A percentile compares a stretch with the other conserved stretches of the same genome.
phyloP scores from a whole-genome alignment of 257 asterid genomes.

The Misopates orontium region DNA sequence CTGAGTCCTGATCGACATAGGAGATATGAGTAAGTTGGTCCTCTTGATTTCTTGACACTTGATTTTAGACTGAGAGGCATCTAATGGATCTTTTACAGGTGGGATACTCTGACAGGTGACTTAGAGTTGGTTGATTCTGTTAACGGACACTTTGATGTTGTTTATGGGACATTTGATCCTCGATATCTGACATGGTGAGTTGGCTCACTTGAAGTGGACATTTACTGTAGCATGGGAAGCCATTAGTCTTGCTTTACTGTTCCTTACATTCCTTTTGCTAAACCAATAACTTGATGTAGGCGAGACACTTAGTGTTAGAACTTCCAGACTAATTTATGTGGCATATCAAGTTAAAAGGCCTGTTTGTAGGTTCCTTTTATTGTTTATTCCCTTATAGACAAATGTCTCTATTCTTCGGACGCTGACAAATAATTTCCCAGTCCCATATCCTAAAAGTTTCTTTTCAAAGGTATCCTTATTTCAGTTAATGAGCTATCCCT shows the following conservation, averaged over 20 bases:
- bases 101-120: slow-evolving; percentile 95
- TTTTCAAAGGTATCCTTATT: background rate
- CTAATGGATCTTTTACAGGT: slow-evolving; percentile 63
- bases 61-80: slow-evolving; percentile 23
- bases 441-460: background rate
- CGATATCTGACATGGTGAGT: slow-evolving; percentile 74
- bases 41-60: slow-evolving; percentile 9
- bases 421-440: background rate
- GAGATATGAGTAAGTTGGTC: slow-evolving; percentile 82
- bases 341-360: no score
- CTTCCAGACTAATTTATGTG: no score
- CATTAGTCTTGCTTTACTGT: slow-evolving; percentile 1
- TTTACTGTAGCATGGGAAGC: slow-evolving; percentile 12
- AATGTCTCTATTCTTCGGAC: background rate
- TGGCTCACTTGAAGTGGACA: slow-evolving; percentile 21
- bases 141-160: slow-evolving; percentile 81
- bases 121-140: slow-evolving; percentile 83
- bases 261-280: background rate
- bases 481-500: background rate
- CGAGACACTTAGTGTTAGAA: no score
- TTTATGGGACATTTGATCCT: slow-evolving; percentile 86
- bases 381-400: background rate
- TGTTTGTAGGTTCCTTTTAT: background rate
- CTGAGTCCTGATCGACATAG: slow-evolving; percentile 66
- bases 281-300: no score